Percentiles rank a stretch among this genome's conserved stretches.
Conservation (phyloP, 2,329 filamentous ascomycete species). For the Apiospora malaysiana region DNA sequence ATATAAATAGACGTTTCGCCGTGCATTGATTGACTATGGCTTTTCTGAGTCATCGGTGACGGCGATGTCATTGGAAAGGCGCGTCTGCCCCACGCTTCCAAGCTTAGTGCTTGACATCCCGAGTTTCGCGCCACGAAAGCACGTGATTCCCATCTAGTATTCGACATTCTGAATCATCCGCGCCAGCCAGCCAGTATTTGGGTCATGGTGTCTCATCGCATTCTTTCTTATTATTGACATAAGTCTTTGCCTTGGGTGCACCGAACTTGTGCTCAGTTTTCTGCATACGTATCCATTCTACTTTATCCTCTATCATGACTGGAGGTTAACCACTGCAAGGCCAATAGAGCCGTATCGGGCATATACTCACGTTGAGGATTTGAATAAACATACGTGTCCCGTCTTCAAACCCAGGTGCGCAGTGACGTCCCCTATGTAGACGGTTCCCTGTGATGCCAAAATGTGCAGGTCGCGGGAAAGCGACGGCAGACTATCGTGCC, state of each 20-base stretch:
- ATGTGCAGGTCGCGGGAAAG: neutral
- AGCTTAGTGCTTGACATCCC: conserved; percentile 22
- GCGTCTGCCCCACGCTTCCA: conserved; percentile 29
- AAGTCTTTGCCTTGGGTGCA: neutral
- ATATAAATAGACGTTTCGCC: conserved; percentile 2
- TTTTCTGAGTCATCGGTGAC: conserved; percentile 8
- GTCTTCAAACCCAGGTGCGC: neutral
- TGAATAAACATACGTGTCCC: neutral
- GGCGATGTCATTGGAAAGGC: conserved; percentile 31
- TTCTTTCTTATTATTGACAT: neutral
- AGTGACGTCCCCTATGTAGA: neutral
- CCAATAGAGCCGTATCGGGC: neutral
- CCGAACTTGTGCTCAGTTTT: neutral
- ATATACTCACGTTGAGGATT: neutral
- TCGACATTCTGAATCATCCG: neutral
- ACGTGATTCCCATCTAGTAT: conserved; percentile 26
- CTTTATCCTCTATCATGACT: neutral
- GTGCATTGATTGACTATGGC: neutral
- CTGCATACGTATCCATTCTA: neutral
- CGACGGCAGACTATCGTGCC: neutral
- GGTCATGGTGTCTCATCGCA: too few relatives aligned
- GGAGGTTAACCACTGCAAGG: neutral
- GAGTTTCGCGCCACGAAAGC: conserved; percentile 29
- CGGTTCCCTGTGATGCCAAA: neutral
- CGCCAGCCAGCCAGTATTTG: too few relatives aligned